A percentile compares a stretch with the other conserved stretches of the same genome.
phyloP scores from a whole-genome alignment of 2,329 filamentous ascomycete genomes.

The Hortaea sp. region DNA sequence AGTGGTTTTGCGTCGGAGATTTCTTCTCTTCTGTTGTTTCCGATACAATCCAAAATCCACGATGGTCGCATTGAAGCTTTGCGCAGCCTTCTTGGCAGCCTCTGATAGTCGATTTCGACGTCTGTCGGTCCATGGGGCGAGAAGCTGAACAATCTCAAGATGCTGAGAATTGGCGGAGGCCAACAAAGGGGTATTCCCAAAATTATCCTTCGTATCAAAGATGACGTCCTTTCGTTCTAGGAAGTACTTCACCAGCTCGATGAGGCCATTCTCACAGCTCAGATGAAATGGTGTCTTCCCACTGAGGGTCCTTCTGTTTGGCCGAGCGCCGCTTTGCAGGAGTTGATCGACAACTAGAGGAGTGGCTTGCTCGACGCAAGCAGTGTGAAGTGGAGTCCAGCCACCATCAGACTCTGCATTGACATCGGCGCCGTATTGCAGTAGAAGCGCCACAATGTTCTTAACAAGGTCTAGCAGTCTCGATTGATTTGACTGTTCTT shows the following conservation, averaged over 20 bases:
- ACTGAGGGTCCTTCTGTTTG: constrained; percentile 20
- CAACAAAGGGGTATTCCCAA: constrained; percentile 35
- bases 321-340: constrained; percentile 2
- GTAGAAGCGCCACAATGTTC: constrained; percentile 8
- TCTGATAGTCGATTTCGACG: constrained; percentile 12
- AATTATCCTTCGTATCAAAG: constrained; percentile 31
- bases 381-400: constrained; percentile 17
- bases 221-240: constrained; percentile 21
- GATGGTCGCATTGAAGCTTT: constrained; percentile 3
- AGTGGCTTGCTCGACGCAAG: constrained; percentile 5
- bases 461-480: background rate
- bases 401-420: constrained; percentile 12
- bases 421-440: constrained; percentile 4
- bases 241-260: constrained; percentile 12
- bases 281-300: constrained; percentile 12
- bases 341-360: background rate
- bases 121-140: constrained; percentile 33
- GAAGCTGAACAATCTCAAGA: constrained; percentile 31
- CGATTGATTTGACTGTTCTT: background rate
- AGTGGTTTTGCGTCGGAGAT: background rate
- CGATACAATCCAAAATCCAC: constrained; percentile 1
- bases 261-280: constrained; percentile 18
- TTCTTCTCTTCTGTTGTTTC: constrained; percentile 1
- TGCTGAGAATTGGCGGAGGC: constrained; percentile 31
- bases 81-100: constrained; percentile 1